Conservation (phyloP, 2,329 filamentous ascomycete species). For the Epichloe typhina region DNA sequence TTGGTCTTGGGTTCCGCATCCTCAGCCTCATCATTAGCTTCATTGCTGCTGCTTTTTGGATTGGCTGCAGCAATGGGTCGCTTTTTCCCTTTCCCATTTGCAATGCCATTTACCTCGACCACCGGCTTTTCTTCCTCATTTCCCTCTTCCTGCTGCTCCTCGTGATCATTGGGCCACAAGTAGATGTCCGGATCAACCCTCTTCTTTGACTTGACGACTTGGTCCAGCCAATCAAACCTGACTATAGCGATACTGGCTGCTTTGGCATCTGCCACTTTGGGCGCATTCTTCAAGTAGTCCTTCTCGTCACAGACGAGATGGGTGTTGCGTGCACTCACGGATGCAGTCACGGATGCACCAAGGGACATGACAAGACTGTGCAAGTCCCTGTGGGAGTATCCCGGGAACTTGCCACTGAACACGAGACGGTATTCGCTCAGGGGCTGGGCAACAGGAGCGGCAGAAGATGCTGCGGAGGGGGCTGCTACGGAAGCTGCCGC, state of each 20-base stretch:
- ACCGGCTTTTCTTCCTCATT: conserved; percentile 4
- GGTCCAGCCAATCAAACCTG: conserved; percentile 44
- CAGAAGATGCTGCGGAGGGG: conserved; percentile 2
- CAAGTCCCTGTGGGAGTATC: conserved; percentile 36
- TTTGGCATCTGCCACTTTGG: conserved; percentile 38
- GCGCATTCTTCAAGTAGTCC: conserved; percentile 35
- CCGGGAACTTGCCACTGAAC: conserved; percentile 47
- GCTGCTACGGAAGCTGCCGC: conserved; percentile 4
- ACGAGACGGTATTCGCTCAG: conserved; percentile 39
- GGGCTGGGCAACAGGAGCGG: conserved; percentile 14
- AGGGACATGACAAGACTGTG: conserved; percentile 32
- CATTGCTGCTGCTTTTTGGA: conserved; percentile 9
- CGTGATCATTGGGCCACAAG: conserved; percentile 9
- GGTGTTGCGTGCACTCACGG: conserved; percentile 37
- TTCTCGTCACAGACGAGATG: conserved; percentile 43
- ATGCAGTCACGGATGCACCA: conserved; percentile 34
- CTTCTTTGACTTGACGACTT: conserved; percentile 30
- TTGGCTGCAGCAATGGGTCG: conserved; percentile 12
- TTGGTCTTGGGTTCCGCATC: conserved; percentile 15
- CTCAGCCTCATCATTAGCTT: conserved; percentile 9
- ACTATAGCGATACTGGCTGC: conserved; percentile 40
- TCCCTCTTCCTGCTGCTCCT: not conserved
- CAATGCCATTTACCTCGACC: conserved; percentile 10
- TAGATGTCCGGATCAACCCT: conserved; percentile 14
- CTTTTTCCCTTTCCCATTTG: conserved; percentile 15